Evolutionary conservation across 345 rosid species (phyloP), one percentile per base, ranked within the genome.

Genomic region (Schrenkiella parvula): DNA sequence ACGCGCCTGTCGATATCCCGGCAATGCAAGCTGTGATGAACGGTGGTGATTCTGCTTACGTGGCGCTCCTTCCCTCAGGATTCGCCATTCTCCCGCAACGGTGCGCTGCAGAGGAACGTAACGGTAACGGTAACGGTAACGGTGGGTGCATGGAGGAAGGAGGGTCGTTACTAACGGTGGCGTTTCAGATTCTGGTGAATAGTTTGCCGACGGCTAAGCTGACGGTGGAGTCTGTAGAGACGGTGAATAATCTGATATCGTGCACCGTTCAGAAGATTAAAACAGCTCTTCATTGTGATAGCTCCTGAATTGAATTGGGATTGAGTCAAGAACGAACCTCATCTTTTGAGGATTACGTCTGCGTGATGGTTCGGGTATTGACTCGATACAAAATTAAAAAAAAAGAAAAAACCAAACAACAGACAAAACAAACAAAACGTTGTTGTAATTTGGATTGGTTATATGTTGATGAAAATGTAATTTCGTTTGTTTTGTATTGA

Each of bases 11-110:
- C 17, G 99, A 95, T 82, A 84, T 92, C 1, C 92, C 97, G 0
- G 96, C 98, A 56, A 95, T 95, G 99, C 96, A 86, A 77, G 83
- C 84, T 12, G 98, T 95, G 1, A 92, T 92, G 98, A 90, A 87
- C 80, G 98, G 99, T 51, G 97, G 96, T 0, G 99, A 95, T 84
- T 88, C 99, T 0, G 85, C 96, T 15, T 92, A 88, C 84, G 96
- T 95, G 61, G 97, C 99, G 0, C 82, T 95, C 1, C 88, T 95
- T 0, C 98, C 99, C 0, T 95, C 98, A 0, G 99, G 99, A 12
- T 95, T 95, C 31, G 88, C 98, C 4, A 84, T 95, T 57, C 86
- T 87, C 0, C 97, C 64, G 4, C 37, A 62, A n/a, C 63, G 53
- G 11, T 18, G 39, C 34, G 43, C 10, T 55, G 19, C 37, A 81